These are phyloP conservation scores for Lachnellula arida DNA, from an alignment of 2,329 filamentous ascomycete species.

Conservation along the genomic window DNA sequence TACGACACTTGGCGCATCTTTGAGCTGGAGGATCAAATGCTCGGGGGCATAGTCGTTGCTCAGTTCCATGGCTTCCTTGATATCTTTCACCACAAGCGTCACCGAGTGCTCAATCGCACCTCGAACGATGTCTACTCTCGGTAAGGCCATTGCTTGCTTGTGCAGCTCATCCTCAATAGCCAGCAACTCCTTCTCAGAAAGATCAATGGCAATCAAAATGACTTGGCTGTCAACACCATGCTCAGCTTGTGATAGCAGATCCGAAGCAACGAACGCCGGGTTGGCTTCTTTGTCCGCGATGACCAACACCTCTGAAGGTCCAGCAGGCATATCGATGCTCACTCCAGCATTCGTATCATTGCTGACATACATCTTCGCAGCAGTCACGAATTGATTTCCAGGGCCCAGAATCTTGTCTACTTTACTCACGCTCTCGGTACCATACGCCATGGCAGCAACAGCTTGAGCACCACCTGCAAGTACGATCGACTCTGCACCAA, in stretches of 20 bases:
- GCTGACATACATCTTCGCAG: conserved; percentile 95
- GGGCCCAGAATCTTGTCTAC: conserved; percentile 98
- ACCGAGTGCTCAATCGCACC: conserved; percentile 89
- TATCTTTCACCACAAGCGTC: conserved; percentile 68
- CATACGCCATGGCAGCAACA: conserved; percentile 94
- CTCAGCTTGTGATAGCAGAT: conserved; percentile 91
- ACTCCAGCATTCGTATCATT: conserved; percentile 96
- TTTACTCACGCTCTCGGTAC: conserved; percentile 88
- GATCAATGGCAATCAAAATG: conserved; percentile 78
- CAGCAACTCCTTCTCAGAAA: conserved; percentile 65
- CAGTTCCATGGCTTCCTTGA: conserved; percentile 70
- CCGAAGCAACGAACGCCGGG: conserved; percentile 91
- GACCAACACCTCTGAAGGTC: conserved; percentile 94
- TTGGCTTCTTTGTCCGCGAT: conserved; percentile 84
- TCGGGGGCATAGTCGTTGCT: conserved; percentile 96
- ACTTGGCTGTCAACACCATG: conserved; percentile 97
- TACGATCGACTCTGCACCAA: conserved; percentile 93
- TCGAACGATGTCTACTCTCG: conserved; percentile 87
- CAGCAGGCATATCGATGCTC: conserved; percentile 97
- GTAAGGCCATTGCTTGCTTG: conserved; percentile 77
- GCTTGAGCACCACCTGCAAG: conserved; percentile 94
- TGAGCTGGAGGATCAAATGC: conserved; percentile 88
- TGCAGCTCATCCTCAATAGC: conserved; percentile 93
- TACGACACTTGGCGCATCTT: conserved; percentile 69
- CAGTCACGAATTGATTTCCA: conserved; percentile 97